Base-by-base conservation (phyloP, 805 yeast genomes). In the Schwanniomyces polymorphus region DNA sequence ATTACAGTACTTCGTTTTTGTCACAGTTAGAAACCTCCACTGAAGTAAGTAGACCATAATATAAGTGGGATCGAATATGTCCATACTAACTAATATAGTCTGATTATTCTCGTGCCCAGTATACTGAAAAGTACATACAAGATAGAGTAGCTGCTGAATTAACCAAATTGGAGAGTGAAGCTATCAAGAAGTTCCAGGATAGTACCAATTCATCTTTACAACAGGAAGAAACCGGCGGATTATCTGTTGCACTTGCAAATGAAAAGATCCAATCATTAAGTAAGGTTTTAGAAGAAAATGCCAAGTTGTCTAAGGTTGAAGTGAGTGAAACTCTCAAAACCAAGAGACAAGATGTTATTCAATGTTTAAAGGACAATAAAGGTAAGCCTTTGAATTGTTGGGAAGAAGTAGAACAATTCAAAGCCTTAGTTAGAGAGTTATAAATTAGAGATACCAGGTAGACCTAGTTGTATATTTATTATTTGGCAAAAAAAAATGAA, bases 321-420 rank as follows among this genome's bases (percentile, higher is more conserved):
- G 52, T 70, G 5, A 55, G 60, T 27, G 75, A 74, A 17, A 75
- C 70, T 2, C 61, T 84, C 8, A 59, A 70, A 44, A 57, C 55
- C 2, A 76, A 84, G 5, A 82, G 86, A 66, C 55, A 59, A 7
- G 57, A 72, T 9, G 81, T 90, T 23, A 68, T 77, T 23, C 58
- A 69, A 37, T 89, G 97, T 64, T 74, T 89, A 59, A 75, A 74
- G 54, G 78, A 77, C 42, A 85, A 84, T 63, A 67, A 76, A 51
- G 86, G 82, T 18, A 82, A 76, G 61, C 84, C 87, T 18, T 76
- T 89, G 63, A 84, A 86, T 64, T 89, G 97, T 64, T 86, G 91
- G 85, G 88, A 86, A 35, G 88, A 86, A 60, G 88, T 88, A 16
- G 81, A 85, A 59, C 68, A 75, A 46, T 88, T 89, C 66, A 86